These are phyloP conservation scores for Wallacemonas collosoma DNA, from an alignment of 208 protist species.

Conservation along the genomic window DNA sequence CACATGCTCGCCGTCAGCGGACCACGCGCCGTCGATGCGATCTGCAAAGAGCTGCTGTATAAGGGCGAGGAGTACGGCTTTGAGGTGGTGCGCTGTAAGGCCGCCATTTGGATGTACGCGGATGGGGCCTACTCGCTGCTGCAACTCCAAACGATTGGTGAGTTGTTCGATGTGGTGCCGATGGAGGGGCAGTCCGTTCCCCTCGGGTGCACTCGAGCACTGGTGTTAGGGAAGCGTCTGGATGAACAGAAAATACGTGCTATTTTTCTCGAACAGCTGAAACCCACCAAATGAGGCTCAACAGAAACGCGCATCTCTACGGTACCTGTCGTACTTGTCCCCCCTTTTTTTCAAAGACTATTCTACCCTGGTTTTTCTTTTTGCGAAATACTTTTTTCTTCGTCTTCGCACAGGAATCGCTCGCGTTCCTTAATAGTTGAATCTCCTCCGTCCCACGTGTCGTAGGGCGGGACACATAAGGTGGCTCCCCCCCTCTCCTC, in stretches of 20 bases:
- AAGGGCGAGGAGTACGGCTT: constrained; percentile 59
- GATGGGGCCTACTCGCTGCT: constrained; percentile 57
- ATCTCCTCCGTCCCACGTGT: too few relatives aligned
- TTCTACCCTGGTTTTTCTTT: too few relatives aligned
- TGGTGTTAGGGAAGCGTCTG: constrained; percentile 74
- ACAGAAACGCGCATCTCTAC: too few relatives aligned
- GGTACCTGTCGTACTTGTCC: too few relatives aligned
- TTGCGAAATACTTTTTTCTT: too few relatives aligned
- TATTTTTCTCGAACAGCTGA: constrained; percentile 71
- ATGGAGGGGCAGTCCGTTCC: constrained; percentile 82
- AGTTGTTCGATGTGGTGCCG: constrained; percentile 77
- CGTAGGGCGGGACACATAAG: too few relatives aligned
- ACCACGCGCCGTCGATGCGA: constrained; percentile 56
- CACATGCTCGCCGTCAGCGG: constrained; percentile 46
- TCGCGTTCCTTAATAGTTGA: too few relatives aligned
- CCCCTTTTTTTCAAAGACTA: too few relatives aligned
- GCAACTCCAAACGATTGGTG: constrained; percentile 86
- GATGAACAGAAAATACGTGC: constrained; percentile 55
- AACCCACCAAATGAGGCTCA: constrained; percentile 27
- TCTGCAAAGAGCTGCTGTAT: constrained; percentile 83
- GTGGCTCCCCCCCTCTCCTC: too few relatives aligned
- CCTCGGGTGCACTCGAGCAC: constrained; percentile 60
- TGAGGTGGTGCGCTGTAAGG: constrained; percentile 90
- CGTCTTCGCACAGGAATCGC: too few relatives aligned
- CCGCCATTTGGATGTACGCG: constrained; percentile 78